Evolutionary conservation across 2,329 filamentous ascomycete genomes (phyloP), one percentile per base, ranked within the genome.

Genomic region (Curvularia verruculosa): DNA sequence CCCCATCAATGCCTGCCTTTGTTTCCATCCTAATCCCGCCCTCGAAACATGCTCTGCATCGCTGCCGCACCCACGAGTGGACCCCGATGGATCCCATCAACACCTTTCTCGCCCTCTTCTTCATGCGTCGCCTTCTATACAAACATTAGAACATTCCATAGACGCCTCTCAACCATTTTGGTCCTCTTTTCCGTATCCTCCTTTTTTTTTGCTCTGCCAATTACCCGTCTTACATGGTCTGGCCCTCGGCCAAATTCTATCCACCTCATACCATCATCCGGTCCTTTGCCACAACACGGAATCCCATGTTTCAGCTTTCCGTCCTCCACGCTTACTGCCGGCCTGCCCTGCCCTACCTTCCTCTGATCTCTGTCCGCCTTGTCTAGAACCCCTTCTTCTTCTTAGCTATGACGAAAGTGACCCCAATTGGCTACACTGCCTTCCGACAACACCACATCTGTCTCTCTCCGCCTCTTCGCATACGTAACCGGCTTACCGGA

Each of bases 21-120:
- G 53, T 52, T 51, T 50, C 34, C n/a, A 15, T n/a, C 43, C 34
- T 15, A 15, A 34, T 28, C 10, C 9, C 13, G n/a, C 29, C 44
- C 40, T 36, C 48, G 53, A 55, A 55, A 55, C 53, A 43, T 21
- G 40, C 31, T 31, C 53, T 51, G 53, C 52, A 19, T 55, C 47
- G 48, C 53, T 23, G 37, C 24, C 39, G 26, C 31, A 29, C 26
- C 31, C 29, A 51, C 28, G 29, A 36, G 21, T 54, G 51, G 44
- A 45, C 9, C 44, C 8, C 24, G 7, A 29, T 40, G 36, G 45
- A 36, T 9, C 44, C 15, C 44, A 46, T 46, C 31, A 36, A 4
- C 31, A 36, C 31, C 29, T 31, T 12, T 31, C 26, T 7, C n/a
- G n/a, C n/a, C n/a, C n/a, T n/a, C n/a, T n/a, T n/a, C 31, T 36